Evolutionary conservation across 768 basidiomycete species (phyloP).

Genomic region (Boletus tomentosulus): DNA sequence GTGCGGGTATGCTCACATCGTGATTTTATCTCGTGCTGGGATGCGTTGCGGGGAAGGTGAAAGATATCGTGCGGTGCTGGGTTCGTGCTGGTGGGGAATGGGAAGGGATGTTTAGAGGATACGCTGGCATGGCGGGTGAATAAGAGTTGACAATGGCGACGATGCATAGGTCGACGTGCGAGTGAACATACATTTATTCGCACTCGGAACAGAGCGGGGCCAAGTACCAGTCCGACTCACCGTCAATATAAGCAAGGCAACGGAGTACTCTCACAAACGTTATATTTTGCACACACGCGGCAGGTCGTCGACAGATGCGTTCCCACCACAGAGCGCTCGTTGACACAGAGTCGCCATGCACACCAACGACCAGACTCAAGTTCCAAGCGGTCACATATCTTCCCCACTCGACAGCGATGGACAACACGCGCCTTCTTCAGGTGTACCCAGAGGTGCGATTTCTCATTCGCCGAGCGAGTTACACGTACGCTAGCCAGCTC

Average conservation of each 20-base stretch:
- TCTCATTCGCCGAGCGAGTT: not conserved
- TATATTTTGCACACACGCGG: too few relatives aligned
- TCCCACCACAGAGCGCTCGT: too few relatives aligned
- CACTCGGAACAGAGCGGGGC: too few relatives aligned
- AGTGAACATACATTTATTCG: too few relatives aligned
- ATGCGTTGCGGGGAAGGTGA: constrained; percentile 53
- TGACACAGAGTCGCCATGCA: constrained; percentile 6
- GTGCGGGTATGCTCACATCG: constrained; percentile 47
- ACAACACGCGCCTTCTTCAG: not conserved
- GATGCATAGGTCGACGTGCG: not conserved
- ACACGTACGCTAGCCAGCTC: not conserved
- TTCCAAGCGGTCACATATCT: too few relatives aligned
- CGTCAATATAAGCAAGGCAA: too few relatives aligned
- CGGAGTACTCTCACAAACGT: too few relatives aligned
- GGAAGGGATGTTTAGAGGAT: constrained; percentile 25
- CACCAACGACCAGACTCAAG: not conserved
- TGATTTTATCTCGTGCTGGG: constrained; percentile 58
- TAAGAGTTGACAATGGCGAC: not conserved
- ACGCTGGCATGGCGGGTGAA: constrained; percentile 9
- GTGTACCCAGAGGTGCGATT: constrained; percentile 1
- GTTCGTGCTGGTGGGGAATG: constrained; percentile 49
- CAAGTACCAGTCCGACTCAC: too few relatives aligned
- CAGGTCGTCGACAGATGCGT: too few relatives aligned
- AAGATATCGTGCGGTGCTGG: constrained; percentile 74
- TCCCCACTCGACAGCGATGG: too few relatives aligned